These are phyloP conservation scores for Tetrahymena elliotti DNA, from an alignment of 73 alveolate species.

Conservation along the genomic window DNA sequence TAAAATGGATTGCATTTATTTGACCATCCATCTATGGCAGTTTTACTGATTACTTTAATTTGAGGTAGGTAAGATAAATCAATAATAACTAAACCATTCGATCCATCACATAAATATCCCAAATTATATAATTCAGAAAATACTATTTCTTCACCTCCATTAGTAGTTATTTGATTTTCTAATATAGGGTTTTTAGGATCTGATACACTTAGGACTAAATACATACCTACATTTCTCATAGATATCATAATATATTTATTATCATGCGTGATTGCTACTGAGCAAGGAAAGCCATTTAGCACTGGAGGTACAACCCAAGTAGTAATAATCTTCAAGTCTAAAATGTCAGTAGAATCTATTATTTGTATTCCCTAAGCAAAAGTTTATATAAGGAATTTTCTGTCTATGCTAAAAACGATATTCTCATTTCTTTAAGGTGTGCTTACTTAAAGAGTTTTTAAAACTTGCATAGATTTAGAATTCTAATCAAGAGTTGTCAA, in stretches of 20 bases:
- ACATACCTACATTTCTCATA: neutral
- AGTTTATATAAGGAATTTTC: neutral
- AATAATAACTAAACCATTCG: neutral
- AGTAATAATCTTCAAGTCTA: neutral
- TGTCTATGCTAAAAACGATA: neutral
- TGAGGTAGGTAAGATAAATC: neutral
- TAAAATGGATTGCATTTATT: neutral
- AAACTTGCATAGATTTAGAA: neutral
- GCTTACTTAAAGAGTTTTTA: neutral
- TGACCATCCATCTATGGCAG: neutral
- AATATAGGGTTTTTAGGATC: neutral
- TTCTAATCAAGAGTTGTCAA: neutral
- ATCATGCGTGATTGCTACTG: neutral
- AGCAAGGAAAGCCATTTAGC: neutral
- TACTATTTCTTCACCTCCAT: neutral
- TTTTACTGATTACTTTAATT: neutral
- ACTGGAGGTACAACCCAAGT: neutral
- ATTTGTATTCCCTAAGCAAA: neutral
- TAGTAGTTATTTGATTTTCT: neutral
- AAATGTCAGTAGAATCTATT: neutral
- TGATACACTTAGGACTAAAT: neutral
- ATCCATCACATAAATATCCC: neutral
- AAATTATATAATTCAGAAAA: neutral
- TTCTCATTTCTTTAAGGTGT: neutral
- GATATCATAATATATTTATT: neutral